Conservation (phyloP, 2,329 filamentous ascomycete species). For the Triangularia verruculosa region DNA sequence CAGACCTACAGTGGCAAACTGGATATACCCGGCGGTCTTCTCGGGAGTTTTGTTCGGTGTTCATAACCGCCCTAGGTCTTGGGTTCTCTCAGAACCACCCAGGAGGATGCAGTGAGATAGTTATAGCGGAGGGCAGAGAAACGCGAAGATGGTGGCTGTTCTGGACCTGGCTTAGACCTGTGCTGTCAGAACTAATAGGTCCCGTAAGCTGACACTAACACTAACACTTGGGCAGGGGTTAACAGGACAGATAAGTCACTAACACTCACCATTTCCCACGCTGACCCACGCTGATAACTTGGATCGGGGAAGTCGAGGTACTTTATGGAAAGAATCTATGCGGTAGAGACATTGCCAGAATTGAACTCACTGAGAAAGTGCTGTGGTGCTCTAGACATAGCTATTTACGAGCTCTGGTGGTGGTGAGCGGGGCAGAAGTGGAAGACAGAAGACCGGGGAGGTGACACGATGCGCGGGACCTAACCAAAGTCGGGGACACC, state of each 20-base stretch:
- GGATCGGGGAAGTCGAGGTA: neutral
- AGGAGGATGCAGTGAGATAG: neutral
- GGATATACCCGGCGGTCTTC: neutral
- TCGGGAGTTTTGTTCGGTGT: neutral
- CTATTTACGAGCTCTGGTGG: neutral
- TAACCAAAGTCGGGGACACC: neutral
- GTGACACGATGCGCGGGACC: neutral
- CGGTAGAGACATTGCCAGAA: neutral
- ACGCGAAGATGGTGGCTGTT: neutral
- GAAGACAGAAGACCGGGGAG: too few species aligned
- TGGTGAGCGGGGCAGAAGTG: neutral
- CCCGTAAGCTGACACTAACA: constrained; percentile 5
- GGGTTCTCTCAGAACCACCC: neutral
- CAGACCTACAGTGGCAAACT: neutral
- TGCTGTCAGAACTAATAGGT: neutral
- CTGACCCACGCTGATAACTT: neutral
- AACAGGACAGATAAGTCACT: neutral
- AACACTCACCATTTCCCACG: neutral
- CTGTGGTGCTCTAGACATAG: too few species aligned
- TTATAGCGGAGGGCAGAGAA: neutral
- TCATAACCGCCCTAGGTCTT: neutral
- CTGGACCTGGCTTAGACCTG: neutral
- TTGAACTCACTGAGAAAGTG: neutral
- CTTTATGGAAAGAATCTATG: neutral
- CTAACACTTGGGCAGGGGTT: constrained; percentile 2